Conservation (phyloP, 2,329 filamentous ascomycete genomes). For the Penicillium decumbens region DNA sequence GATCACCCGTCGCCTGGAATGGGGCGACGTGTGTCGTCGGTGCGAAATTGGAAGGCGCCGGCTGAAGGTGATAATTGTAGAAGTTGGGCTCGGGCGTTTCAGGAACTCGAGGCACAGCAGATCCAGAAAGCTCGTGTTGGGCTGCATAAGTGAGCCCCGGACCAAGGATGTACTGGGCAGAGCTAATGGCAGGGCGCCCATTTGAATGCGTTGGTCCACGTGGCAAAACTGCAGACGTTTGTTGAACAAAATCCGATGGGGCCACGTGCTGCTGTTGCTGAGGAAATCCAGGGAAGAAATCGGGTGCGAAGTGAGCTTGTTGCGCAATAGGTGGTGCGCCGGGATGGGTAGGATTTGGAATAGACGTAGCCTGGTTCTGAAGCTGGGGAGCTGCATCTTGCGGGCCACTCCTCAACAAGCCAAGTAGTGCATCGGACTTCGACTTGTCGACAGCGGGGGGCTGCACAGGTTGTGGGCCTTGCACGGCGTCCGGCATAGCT, state of each 20-base stretch:
- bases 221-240: constrained; percentile 16
- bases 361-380: constrained; percentile 48
- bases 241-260: constrained; percentile 30
- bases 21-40: constrained; percentile 35
- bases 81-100: constrained; percentile 23
- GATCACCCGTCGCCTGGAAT: constrained; percentile 47
- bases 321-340: constrained; percentile 52
- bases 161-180: constrained; percentile 6
- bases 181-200: constrained; percentile 8
- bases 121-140: constrained; percentile 20
- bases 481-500: constrained; percentile 10
- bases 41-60: constrained; percentile 10
- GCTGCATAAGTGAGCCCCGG: constrained; percentile 4
- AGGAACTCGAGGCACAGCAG: constrained; percentile 22
- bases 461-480: constrained; percentile 14
- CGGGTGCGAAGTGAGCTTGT: constrained; percentile 50
- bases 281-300: constrained; percentile 40
- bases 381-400: constrained; percentile 26
- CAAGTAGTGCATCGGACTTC: constrained; percentile 52
- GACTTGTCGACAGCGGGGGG: constrained; percentile 31
- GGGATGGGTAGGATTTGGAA: constrained; percentile 51
- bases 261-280: constrained; percentile 29
- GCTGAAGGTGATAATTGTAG: constrained; percentile 16
- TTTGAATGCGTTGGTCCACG: constrained; percentile 10
- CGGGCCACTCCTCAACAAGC: constrained; percentile 49